Conservation (phyloP, 768 basidiomycete species). For the Suillus spraguei region DNA sequence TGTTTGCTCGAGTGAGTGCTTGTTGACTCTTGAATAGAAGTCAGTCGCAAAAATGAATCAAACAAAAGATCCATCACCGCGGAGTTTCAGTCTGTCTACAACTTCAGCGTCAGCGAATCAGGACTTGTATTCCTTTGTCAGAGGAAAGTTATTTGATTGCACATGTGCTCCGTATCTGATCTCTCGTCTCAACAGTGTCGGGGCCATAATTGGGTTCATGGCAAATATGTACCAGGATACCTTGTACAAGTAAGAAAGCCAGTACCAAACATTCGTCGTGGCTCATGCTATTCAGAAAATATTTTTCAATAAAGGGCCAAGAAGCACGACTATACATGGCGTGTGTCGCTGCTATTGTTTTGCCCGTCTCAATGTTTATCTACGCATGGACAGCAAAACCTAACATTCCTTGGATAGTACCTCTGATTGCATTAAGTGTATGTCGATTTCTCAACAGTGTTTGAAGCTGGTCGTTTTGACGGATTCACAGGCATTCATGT, state of each 20-base stretch:
- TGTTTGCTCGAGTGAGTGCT: conserved; percentile 53
- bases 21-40: neutral
- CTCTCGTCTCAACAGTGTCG: conserved; percentile 44
- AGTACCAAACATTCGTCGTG: neutral
- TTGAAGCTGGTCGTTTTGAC: conserved; percentile 8
- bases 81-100: conserved; percentile 6
- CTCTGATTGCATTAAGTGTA: conserved; percentile 25
- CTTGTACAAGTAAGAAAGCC: conserved; percentile 44
- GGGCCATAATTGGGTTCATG: conserved; percentile 46
- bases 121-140: conserved; percentile 35
- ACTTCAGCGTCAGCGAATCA: conserved; percentile 2
- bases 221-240: conserved; percentile 49
- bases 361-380: conserved; percentile 65
- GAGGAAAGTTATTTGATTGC: conserved; percentile 38
- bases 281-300: conserved; percentile 30
- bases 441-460: neutral
- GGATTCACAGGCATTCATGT: conserved; percentile 41
- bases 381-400: conserved; percentile 71
- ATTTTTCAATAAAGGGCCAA: conserved; percentile 31
- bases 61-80: conserved; percentile 20
- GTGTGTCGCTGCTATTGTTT: conserved; percentile 52
- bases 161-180: neutral
- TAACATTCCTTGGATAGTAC: conserved; percentile 59
- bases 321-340: conserved; percentile 64
- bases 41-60: neutral